Base-by-base conservation (phyloP, 2,329 filamentous ascomycete species). In the Fonsecaea nubica region DNA sequence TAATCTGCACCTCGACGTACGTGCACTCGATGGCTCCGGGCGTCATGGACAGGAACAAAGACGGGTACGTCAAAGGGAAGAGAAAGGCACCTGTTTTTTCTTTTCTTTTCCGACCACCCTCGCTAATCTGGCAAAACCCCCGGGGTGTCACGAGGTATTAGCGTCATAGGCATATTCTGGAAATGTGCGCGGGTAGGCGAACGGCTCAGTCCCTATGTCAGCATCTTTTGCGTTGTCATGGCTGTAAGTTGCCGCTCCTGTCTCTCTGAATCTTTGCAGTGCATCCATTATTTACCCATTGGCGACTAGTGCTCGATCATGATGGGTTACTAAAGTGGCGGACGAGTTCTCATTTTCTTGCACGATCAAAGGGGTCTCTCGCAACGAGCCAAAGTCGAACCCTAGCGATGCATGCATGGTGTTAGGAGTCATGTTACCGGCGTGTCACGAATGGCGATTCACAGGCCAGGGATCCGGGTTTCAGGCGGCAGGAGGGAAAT, bases 1-100 rank as follows among this genome's bases (percentile, higher is more conserved):
- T 96, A 73, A 96, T 98, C 77, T 99, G 95, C 86, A 97, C 95
- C 64, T 93, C 92, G 80, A 89, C 95, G 69, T 98, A 99, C 81
- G 87, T 93, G 64, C 95, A 98, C 83, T 90, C 92, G 74, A 88
- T 96, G 70, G 91, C 95, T 76, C 94, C 95, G 0, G 86, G 90
- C 4, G 90, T 96, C 74, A 92, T 99, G 82, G 94, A 98, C 80
- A 86, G 91, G 59, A 95, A 97, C 79, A 97, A 96, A 83, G 88
- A 94, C 74, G 92, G 92, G 92, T 25, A 25, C 2, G 25, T 25
- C 25, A 3, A 25, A 25, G 25, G 25, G 25, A 25, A 25, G 25
- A 3, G 25, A 25, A 25, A 25, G 25, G 25, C 25, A 25, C 25
- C 25, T 25, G 12, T 30, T 8, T 40, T 45, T 57, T 18, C 15